Base-by-base conservation (phyloP, 371 early-diverging fungal species). In the Lichtheimia ornata region DNA sequence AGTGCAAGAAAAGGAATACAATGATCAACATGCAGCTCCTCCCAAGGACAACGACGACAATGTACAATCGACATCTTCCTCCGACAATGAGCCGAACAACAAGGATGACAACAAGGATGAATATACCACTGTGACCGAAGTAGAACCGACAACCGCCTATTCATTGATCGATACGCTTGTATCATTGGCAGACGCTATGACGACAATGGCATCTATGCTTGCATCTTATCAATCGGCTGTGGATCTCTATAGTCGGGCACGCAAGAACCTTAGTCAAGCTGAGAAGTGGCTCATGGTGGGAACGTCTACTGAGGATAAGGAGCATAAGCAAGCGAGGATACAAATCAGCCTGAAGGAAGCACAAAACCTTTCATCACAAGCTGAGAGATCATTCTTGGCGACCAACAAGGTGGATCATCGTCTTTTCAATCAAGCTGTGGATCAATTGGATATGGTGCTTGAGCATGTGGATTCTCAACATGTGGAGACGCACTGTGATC, bases 401-500 rank as follows among this genome's bases (percentile, higher is more conserved):
- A 67, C 80, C 1, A 72, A 66, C 44, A 56, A 56, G 22, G 75
- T 82, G 3, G 86, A 85, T 51, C 77, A 79, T 40, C 57, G 64
- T 13, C 73, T 88, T 5, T 81, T 68, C 52, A 62, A 63, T 17
- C 66, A 64, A 22, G 69, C 78, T 0, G 54, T 86, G 14, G 75
- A 77, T 41, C 64, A 76, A 27, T 61, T 88, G 63, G 79, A 88
- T 30, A 67, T 67, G 11, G 73, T 88, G 13, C 62, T 88, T 50
- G 70, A 70, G 17, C 58, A 69, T 12, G 53, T 73, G 15, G 81
- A 86, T 41, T 66, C 74, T 3, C 70, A 72, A 2, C 72, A 87
- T 65, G 86, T 87, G 4, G 89, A 88, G 65, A 88, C 91, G 1
- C 64, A 84, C 55, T 88, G 89, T 59, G 89, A 88, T 62, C 81